Evolutionary conservation across 805 yeast species (phyloP).

Genomic region (Candida ipomoeae): DNA sequence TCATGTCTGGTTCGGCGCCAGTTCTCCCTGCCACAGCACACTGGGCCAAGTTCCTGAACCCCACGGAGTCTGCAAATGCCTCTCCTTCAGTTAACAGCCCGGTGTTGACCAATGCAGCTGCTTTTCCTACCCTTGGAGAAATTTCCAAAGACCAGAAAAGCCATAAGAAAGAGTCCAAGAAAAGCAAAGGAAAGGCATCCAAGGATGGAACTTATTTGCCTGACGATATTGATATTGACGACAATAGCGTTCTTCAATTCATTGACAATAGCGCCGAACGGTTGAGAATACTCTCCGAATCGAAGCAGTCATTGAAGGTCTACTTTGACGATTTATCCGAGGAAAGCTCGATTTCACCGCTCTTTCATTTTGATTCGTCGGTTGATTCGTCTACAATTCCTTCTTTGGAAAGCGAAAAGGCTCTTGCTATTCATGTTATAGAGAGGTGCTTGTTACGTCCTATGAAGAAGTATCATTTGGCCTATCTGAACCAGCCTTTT

Average conservation of each 20-base stretch:
- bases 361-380: constrained; percentile 45
- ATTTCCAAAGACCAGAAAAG: constrained; percentile 36
- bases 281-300: constrained; percentile 35
- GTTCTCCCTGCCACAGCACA: constrained; percentile 58
- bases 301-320: constrained; percentile 38
- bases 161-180: constrained; percentile 29
- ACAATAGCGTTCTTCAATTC: constrained; percentile 43
- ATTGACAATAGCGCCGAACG: constrained; percentile 45
- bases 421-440: constrained; percentile 37
- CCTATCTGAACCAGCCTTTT: constrained; percentile 42
- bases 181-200: constrained; percentile 29
- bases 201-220: constrained; percentile 33
- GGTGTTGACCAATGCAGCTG: constrained; percentile 44
- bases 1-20: constrained; percentile 22
- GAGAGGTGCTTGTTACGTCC: constrained; percentile 39
- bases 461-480: constrained; percentile 42
- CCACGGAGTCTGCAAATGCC: constrained; percentile 24
- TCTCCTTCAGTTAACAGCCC: constrained; percentile 37
- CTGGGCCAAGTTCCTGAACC: constrained; percentile 23
- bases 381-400: constrained; percentile 23
- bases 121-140: constrained; percentile 59
- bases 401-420: constrained; percentile 33
- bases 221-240: constrained; percentile 49
- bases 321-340: constrained; percentile 31
- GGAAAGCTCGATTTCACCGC: constrained; percentile 31